These are phyloP conservation scores for Candida sanyaensis DNA, from an alignment of 1,139 yeast species.

Conservation along the genomic window DNA sequence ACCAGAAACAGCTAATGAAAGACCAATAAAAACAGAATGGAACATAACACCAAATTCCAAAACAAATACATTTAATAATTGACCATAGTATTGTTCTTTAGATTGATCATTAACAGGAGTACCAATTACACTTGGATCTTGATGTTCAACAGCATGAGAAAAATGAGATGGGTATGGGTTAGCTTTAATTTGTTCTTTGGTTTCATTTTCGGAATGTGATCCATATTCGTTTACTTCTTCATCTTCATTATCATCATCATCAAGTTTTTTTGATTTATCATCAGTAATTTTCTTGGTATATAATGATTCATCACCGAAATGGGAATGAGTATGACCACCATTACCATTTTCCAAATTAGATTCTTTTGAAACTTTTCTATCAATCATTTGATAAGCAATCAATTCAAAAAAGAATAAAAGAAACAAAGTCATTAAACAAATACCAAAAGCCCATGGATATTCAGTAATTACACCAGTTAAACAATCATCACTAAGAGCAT, in stretches of 20 bases:
- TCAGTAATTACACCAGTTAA: slow-evolving; percentile 35
- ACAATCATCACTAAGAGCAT: slow-evolving; percentile 36
- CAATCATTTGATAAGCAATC: slow-evolving; percentile 53
- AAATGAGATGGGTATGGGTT: slow-evolving; percentile 45
- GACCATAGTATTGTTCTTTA: slow-evolving; percentile 48
- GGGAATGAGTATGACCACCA: slow-evolving; percentile 51
- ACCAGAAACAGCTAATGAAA: slow-evolving; percentile 70
- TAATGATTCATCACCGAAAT: slow-evolving; percentile 45
- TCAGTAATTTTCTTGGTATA: slow-evolving; percentile 29
- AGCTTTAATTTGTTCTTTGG: slow-evolving; percentile 17
- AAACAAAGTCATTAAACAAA: slow-evolving; percentile 40
- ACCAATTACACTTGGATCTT: slow-evolving; percentile 51
- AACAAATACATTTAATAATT: slow-evolving; percentile 50
- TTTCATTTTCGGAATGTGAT: not conserved
- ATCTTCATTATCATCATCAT: slow-evolving; percentile 22
- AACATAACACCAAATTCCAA: slow-evolving; percentile 80
- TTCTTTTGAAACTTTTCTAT: slow-evolving; percentile 27
- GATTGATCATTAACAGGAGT: slow-evolving; percentile 38
- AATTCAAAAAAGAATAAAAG: slow-evolving; percentile 56
- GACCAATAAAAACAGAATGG: slow-evolving; percentile 81
- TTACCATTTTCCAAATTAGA: slow-evolving; percentile 15
- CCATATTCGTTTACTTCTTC: slow-evolving; percentile 12
- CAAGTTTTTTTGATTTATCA: slow-evolving; percentile 19
- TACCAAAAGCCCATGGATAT: slow-evolving; percentile 46
- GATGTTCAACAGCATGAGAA: slow-evolving; percentile 51